phyloP scores from a whole-genome alignment of 2,329 filamentous ascomycete genomes.

The Colletotrichum liaoningense region DNA sequence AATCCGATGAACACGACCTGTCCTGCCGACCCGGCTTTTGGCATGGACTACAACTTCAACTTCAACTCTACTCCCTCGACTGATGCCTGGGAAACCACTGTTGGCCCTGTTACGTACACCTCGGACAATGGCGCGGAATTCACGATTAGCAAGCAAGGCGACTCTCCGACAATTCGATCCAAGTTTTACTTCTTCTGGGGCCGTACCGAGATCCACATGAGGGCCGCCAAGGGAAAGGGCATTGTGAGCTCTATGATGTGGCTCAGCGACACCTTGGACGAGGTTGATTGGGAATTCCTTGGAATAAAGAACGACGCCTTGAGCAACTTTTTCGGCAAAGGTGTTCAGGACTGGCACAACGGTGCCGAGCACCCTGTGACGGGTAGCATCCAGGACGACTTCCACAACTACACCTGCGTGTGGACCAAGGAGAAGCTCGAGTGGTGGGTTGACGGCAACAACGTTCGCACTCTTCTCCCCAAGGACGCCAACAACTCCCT shows the following conservation, averaged over 20 bases:
- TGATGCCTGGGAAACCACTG: constrained; percentile 76
- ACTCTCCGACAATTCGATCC: constrained; percentile 83
- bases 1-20: constrained; percentile 80
- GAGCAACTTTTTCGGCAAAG: constrained; percentile 86
- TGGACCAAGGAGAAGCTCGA: constrained; percentile 77
- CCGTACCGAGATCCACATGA: constrained; percentile 80
- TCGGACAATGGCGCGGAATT: constrained; percentile 75
- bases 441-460: constrained; percentile 76
- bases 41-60: constrained; percentile 69
- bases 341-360: constrained; percentile 71
- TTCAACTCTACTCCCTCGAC: constrained; percentile 72
- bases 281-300: constrained; percentile 89
- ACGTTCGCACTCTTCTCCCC: constrained; percentile 72
- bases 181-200: constrained; percentile 91
- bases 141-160: constrained; percentile 74
- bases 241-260: constrained; percentile 87
- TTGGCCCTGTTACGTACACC: constrained; percentile 72
- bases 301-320: constrained; percentile 74
- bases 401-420: constrained; percentile 80
- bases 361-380: constrained; percentile 69
- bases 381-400: constrained; percentile 67
- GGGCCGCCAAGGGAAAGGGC: constrained; percentile 78
- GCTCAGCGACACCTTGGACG: constrained; percentile 85
- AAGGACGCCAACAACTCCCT: constrained; percentile 70
- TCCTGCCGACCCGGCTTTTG: constrained; percentile 77